Percentiles rank a stretch among this genome's conserved stretches.
Conservation (phyloP, 768 basidiomycete genomes). For the Amylocystis lapponica region DNA sequence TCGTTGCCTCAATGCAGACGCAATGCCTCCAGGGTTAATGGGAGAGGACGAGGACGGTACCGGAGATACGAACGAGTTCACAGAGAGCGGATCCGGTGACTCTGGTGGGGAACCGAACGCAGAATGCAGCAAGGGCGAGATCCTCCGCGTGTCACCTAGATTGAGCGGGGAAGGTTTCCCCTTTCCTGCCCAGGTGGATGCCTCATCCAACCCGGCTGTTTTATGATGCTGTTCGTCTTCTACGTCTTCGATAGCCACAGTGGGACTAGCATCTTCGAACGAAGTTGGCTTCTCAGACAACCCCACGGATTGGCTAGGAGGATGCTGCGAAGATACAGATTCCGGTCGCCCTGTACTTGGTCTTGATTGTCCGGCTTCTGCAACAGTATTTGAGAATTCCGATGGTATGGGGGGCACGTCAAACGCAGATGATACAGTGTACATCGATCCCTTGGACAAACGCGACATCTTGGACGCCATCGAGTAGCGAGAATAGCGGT, state of each 20-base stretch:
- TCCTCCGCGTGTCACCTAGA: neutral
- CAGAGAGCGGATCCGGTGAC: constrained; percentile 7
- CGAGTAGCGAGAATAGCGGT: constrained; percentile 64
- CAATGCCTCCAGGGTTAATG: neutral
- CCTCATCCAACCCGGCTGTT: too few relatives aligned
- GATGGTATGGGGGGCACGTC: constrained; percentile 26
- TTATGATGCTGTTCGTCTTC: too few relatives aligned
- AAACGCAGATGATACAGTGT: constrained; percentile 13
- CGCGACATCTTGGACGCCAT: constrained; percentile 37
- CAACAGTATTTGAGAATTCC: constrained; percentile 4
- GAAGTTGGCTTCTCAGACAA: too few relatives aligned
- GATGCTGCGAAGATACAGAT: too few relatives aligned
- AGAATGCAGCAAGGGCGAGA: constrained; percentile 37
- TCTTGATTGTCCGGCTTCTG: neutral
- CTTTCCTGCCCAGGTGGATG: constrained; percentile 6
- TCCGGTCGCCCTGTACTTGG: too few relatives aligned
- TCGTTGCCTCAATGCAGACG: neutral
- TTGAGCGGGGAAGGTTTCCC: constrained; percentile 1
- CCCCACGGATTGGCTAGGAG: too few relatives aligned
- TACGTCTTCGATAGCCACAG: too few relatives aligned
- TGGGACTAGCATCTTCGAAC: too few relatives aligned
- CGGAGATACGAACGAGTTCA: constrained; percentile 12
- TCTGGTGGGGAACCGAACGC: constrained; percentile 33
- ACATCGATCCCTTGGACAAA: constrained; percentile 31
- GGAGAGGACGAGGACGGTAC: constrained; percentile 12